Evolutionary conservation across 2,329 filamentous ascomycete species (phyloP).

Genomic region (Aspergillus phoenicis): DNA sequence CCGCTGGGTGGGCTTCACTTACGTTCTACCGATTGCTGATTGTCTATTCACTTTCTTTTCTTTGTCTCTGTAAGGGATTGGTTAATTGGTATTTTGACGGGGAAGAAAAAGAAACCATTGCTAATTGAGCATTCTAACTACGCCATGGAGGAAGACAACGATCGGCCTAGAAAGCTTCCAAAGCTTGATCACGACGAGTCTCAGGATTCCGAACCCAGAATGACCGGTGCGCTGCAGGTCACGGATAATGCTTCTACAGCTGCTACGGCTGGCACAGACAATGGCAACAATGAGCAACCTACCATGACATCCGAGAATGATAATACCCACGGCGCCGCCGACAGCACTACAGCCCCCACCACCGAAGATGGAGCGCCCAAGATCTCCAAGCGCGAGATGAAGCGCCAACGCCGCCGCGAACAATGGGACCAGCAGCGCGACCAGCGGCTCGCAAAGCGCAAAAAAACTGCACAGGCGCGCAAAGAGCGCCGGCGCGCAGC

Average conservation of each 20-base stretch:
- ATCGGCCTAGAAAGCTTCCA: constrained; percentile 57
- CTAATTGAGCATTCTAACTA: background rate
- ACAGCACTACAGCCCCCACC: background rate
- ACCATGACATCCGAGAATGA: background rate
- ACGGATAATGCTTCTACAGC: too few relatives aligned
- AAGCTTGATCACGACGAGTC: constrained; percentile 51
- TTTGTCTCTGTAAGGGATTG: background rate
- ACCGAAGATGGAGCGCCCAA: constrained; percentile 19
- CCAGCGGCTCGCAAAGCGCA: constrained; percentile 59
- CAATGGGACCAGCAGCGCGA: constrained; percentile 74
- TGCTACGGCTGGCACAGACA: constrained; percentile 4
- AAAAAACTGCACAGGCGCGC: constrained; percentile 58
- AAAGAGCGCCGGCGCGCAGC: constrained; percentile 52
- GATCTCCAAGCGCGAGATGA: constrained; percentile 83
- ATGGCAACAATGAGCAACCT: constrained; percentile 5
- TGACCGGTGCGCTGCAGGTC: constrained; percentile 32
- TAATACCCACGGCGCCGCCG: constrained; percentile 7
- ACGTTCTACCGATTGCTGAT: too few relatives aligned
- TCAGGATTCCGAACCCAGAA: constrained; percentile 29
- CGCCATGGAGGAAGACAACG: constrained; percentile 55
- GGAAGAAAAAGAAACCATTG: background rate
- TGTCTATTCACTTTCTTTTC: too few relatives aligned
- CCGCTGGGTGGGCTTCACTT: too few relatives aligned
- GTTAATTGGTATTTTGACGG: background rate
- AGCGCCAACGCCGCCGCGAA: constrained; percentile 72